These are phyloP conservation scores for Aspergillus avenaceus DNA, from an alignment of 495 filamentous ascomycete genomes.

Conservation along the genomic window DNA sequence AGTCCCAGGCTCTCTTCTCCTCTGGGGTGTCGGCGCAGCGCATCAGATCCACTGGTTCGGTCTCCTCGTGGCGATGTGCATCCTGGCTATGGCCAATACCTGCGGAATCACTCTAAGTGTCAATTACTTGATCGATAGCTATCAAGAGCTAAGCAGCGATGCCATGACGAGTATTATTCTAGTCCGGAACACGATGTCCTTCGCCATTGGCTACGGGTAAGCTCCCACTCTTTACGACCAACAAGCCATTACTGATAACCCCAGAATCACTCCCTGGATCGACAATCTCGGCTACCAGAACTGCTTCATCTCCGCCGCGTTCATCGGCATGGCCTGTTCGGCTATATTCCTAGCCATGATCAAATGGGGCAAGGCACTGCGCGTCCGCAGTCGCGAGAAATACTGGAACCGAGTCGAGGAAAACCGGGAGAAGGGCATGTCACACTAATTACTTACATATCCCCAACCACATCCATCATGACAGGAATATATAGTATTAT, in stretches of 20 bases:
- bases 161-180: conserved; percentile 61
- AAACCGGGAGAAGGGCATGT: conserved; percentile 39
- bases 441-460: too few species aligned
- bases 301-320: conserved; percentile 59
- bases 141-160: conserved; percentile 58
- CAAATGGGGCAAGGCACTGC: conserved; percentile 45
- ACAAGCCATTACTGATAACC: too few species aligned
- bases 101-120: conserved; percentile 57
- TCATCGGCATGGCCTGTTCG: conserved; percentile 53
- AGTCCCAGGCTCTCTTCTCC: conserved; percentile 53
- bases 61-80: conserved; percentile 57
- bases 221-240: conserved; percentile 9
- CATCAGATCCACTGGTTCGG: conserved; percentile 60
- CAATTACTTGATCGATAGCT: conserved; percentile 61
- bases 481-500: conserved; percentile 2
- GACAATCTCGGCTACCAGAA: conserved; percentile 57
- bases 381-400: conserved; percentile 34
- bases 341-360: conserved; percentile 53
- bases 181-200: conserved; percentile 64
- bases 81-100: conserved; percentile 53
- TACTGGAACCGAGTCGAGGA: conserved; percentile 40
- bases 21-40: conserved; percentile 68
- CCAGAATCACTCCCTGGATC: conserved; percentile 62
- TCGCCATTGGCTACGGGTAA: conserved; percentile 54
- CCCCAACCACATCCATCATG: too few species aligned